phyloP scores from a whole-genome alignment of 2,329 filamentous ascomycete genomes.

The Colletotrichum paranaense region DNA sequence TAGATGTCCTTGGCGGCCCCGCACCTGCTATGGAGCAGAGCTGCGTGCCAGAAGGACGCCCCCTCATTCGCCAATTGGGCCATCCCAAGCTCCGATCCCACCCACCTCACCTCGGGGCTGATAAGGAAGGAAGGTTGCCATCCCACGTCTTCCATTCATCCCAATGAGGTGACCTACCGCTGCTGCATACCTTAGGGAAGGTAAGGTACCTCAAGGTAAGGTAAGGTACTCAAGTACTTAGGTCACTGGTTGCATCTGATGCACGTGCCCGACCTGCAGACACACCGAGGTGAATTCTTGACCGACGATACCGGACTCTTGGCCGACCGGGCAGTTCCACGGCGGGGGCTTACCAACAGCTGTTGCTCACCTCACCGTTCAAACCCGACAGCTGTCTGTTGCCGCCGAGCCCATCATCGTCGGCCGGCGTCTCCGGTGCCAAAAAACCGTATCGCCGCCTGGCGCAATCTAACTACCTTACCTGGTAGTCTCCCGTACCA shows the following conservation, averaged over 20 bases:
- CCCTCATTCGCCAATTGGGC: constrained; percentile 26
- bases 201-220: too few species aligned
- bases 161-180: too few species aligned
- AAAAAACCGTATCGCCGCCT: not conserved
- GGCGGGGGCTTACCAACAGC: not conserved
- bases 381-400: not conserved
- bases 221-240: too few species aligned
- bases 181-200: too few species aligned
- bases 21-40: not conserved
- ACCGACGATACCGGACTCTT: not conserved
- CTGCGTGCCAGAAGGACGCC: constrained; percentile 17
- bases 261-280: constrained; percentile 2
- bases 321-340: not conserved
- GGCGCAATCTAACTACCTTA: not conserved
- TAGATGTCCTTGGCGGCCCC: constrained; percentile 8
- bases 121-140: constrained; percentile 23
- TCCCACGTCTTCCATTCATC: not conserved
- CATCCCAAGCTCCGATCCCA: not conserved
- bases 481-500: not conserved
- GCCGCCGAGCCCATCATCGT: not conserved
- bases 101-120: not conserved
- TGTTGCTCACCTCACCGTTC: not conserved
- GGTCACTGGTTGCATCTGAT: not conserved
- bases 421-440: not conserved
- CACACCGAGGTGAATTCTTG: not conserved